Conservation (phyloP, 768 basidiomycete genomes). For the Leccinellum albellum region DNA sequence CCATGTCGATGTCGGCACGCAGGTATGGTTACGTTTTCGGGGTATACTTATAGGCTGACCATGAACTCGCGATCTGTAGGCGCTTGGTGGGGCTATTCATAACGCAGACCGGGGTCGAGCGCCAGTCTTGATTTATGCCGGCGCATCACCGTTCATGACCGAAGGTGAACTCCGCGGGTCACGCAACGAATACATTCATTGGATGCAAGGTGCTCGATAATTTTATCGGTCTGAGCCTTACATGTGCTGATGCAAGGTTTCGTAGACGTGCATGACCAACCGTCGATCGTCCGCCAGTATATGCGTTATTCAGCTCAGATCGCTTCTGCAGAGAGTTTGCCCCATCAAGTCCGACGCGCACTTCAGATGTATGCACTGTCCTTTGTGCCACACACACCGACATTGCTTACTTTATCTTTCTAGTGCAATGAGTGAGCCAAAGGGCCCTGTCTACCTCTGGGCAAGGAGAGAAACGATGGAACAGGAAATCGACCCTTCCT, state of each 20-base stretch:
- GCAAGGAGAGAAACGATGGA: constrained; percentile 70
- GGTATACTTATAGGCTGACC: not conserved
- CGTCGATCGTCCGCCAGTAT: constrained; percentile 69
- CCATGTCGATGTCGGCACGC: constrained; percentile 70
- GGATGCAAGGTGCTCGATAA: constrained; percentile 53
- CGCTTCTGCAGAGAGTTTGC: constrained; percentile 47
- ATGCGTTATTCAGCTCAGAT: constrained; percentile 68
- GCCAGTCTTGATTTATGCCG: constrained; percentile 70
- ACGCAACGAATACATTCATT: constrained; percentile 74
- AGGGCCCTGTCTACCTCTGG: constrained; percentile 74
- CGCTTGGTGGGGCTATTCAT: constrained; percentile 67
- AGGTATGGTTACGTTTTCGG: constrained; percentile 35
- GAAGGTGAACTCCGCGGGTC: constrained; percentile 56
- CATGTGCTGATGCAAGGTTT: not conserved
- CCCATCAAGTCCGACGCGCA: constrained; percentile 51
- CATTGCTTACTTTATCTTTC: not conserved
- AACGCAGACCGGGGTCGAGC: constrained; percentile 60
- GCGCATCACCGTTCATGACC: constrained; percentile 58
- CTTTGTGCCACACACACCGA: not conserved
- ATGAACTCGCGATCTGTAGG: constrained; percentile 34
- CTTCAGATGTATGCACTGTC: constrained; percentile 53
- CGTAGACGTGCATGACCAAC: constrained; percentile 66
- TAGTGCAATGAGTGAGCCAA: constrained; percentile 67
- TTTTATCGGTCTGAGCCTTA: not conserved
- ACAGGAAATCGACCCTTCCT: constrained; percentile 46